Evolutionary conservation across 2,329 filamentous ascomycete genomes (phyloP).

Genomic region (Anthostomella pinea): DNA sequence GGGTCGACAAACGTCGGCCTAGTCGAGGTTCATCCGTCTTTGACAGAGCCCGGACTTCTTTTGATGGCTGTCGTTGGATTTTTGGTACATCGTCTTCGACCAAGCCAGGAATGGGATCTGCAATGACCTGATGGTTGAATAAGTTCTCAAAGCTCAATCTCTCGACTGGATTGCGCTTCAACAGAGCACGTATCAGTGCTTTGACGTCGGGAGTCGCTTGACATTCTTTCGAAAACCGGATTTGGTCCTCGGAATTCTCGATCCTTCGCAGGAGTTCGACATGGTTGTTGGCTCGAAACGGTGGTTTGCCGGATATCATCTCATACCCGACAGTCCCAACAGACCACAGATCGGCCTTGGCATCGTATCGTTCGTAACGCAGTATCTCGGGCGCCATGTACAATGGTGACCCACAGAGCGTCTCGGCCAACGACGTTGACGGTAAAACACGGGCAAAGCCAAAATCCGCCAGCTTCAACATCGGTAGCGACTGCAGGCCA

Average conservation of each 20-base stretch:
- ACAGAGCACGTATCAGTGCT: slow-evolving; percentile 70
- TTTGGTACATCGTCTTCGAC: slow-evolving; percentile 70
- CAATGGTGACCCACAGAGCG: slow-evolving; percentile 89
- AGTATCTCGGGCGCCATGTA: slow-evolving; percentile 99
- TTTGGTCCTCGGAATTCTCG: slow-evolving; percentile 80
- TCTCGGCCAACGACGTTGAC: slow-evolving; percentile 88
- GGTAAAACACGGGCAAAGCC: slow-evolving; percentile 95
- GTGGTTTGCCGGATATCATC: slow-evolving; percentile 87
- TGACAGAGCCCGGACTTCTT: slow-evolving; percentile 33
- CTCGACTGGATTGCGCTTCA: slow-evolving; percentile 84
- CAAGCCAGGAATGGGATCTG: slow-evolving; percentile 73
- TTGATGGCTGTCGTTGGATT: slow-evolving; percentile 31
- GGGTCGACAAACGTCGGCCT: slow-evolving; percentile 36
- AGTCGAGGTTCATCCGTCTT: slow-evolving; percentile 31
- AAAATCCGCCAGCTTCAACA: slow-evolving; percentile 98
- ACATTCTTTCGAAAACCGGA: slow-evolving; percentile 75
- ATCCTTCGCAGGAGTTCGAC: slow-evolving; percentile 92
- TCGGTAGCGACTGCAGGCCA: slow-evolving; percentile 80
- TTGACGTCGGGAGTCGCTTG: slow-evolving; percentile 75
- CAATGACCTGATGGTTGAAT: slow-evolving; percentile 72
- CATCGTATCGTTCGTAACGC: slow-evolving; percentile 95
- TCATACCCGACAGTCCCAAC: slow-evolving; percentile 94
- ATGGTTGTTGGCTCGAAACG: slow-evolving; percentile 90
- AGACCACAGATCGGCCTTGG: slow-evolving; percentile 96
- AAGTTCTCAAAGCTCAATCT: slow-evolving; percentile 83